Percentiles rank a stretch among this genome's conserved stretches.
These are phyloP conservation scores for Tuber calosporum DNA, from an alignment of 495 filamentous ascomycete species.

Conservation along the genomic window DNA sequence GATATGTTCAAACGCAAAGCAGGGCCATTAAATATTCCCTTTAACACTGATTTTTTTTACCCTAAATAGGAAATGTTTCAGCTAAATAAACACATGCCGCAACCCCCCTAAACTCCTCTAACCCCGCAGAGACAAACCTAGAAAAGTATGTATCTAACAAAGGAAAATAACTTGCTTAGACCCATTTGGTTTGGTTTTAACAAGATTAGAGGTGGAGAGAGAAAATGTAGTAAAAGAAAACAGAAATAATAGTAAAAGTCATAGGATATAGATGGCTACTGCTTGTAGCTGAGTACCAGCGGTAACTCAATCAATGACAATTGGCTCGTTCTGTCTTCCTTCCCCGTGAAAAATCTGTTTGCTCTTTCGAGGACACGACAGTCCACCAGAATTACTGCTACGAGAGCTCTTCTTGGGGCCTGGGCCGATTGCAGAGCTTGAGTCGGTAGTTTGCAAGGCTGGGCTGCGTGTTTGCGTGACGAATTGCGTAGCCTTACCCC, in stretches of 20 bases:
- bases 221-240: neutral
- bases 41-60: neutral
- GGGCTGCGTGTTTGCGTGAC: neutral
- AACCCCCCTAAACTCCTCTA: neutral
- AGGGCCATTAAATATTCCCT: neutral
- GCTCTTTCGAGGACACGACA: neutral
- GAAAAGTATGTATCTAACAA: conserved; percentile 7
- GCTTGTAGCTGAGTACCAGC: too few relatives aligned
- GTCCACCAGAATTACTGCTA: neutral
- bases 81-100: neutral
- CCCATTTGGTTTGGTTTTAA: neutral
- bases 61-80: neutral
- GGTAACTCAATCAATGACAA: neutral
- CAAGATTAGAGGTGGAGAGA: neutral
- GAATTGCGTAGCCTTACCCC: neutral
- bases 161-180: conserved; percentile 6
- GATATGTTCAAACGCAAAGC: too few relatives aligned
- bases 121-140: neutral
- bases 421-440: neutral
- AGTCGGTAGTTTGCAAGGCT: neutral
- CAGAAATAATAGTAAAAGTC: neutral
- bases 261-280: neutral
- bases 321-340: neutral
- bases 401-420: neutral
- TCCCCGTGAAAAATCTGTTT: neutral